Base-by-base conservation (phyloP, 225 moss, liverwort and hornwort genomes). In the Lunularia cruciata region DNA sequence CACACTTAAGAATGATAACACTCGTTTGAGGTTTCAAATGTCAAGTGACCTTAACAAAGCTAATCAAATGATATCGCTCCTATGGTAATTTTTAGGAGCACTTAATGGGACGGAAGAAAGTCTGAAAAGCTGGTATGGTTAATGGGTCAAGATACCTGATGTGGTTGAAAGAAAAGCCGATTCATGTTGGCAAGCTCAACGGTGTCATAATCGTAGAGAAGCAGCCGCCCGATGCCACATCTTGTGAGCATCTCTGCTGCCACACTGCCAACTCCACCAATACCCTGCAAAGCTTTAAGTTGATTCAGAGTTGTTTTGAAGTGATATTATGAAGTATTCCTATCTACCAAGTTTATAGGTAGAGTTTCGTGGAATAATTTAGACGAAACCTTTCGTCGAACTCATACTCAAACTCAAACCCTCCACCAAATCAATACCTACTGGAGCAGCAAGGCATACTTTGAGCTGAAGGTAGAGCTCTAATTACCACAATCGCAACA, bases 171-270 rank as follows among this genome's bases (percentile, higher is more conserved):
- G 73, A 98, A 98, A 25, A 98, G 90, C 35, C 96, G 86, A 78
- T 98, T 98, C 96, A 98, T 98, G 61, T 98, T 98, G 33, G 96
- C 96, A 55, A 98, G 85, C 88, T 98, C 96, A 69, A 98, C 96
- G 20, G 93, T 93, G 57, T 98, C 96, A 70, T 98, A 98, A 74
- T 98, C 96, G 57, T 98, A 98, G 25, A 98, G 84, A 70, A 98
- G 84, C 73, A 98, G 80, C 36, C 96, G 90, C 26, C 96, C 96
- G 65, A 98, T 86, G 57, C 96, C 96, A 71, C 96, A 98, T 72
- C 96, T 81, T 38, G 96, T 98, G 31, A 98, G 89, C 96, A 98
- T 98, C 77, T 98, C 96, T 40, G 96, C 96, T 77, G 96, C 96
- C 75, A 98, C 96, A 67, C 96, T 98, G 30, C 96, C 93, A 43